Evolutionary conservation across 345 rosid genomes (phyloP).

Genomic region (Tarenaya hassleriana): DNA sequence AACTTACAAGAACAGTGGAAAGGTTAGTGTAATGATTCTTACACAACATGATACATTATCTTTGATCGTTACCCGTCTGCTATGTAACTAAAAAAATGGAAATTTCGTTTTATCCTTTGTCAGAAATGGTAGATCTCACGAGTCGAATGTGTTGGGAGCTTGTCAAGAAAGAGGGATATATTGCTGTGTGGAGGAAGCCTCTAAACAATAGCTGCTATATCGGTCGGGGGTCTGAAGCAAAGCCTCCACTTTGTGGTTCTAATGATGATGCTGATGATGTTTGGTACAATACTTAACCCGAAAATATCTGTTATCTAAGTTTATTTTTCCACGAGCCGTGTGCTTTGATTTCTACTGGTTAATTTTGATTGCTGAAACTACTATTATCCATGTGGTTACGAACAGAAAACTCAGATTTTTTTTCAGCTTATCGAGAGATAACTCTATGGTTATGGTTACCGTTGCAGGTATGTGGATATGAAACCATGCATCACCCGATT

Average conservation of each 20-base stretch:
- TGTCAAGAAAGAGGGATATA: constrained; percentile 49
- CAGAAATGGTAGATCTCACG: constrained; percentile 58
- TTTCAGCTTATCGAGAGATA: constrained; percentile 1
- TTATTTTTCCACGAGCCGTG: no score
- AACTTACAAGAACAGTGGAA: constrained; percentile 47
- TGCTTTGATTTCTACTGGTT: neutral
- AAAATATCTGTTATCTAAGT: neutral
- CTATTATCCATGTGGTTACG: no score
- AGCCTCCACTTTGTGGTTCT: constrained; percentile 46
- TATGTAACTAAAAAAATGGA: neutral
- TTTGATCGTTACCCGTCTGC: neutral
- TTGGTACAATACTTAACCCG: constrained; percentile 35
- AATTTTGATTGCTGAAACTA: neutral
- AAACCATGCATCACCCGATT: constrained; percentile 44
- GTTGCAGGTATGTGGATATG: constrained; percentile 47
- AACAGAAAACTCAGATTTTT: no score
- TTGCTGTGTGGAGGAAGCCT: constrained; percentile 59
- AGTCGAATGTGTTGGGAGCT: constrained; percentile 50
- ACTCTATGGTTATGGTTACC: constrained; percentile 11
- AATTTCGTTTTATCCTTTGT: constrained; percentile 9
- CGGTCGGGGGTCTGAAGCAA: constrained; percentile 30
- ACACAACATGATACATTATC: neutral
- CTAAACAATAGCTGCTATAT: constrained; percentile 54
- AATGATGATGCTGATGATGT: constrained; percentile 52
- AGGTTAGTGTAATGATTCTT: constrained; percentile 25